Percentiles rank a stretch among this genome's conserved stretches.
phyloP scores from a whole-genome alignment of 2,329 filamentous ascomycete genomes.

The Cucurbitaria berberidis region DNA sequence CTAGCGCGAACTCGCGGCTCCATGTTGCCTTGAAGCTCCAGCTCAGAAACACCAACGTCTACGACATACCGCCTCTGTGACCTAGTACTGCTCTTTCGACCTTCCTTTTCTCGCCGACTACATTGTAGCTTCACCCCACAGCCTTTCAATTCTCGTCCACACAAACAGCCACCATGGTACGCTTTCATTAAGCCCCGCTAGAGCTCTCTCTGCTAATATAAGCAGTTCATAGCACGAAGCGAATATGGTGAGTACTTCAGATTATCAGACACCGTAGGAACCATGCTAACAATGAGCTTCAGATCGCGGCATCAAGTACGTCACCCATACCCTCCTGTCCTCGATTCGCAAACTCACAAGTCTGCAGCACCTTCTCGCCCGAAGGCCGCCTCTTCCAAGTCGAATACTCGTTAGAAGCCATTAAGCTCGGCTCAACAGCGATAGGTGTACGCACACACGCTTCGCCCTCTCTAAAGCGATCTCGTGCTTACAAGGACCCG shows the following conservation, averaged over 20 bases:
- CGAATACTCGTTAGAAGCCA: slow-evolving; percentile 99
- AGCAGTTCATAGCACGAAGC: slow-evolving; percentile 95
- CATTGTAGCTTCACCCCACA: background rate
- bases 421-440: slow-evolving; percentile 98
- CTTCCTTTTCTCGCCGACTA: background rate
- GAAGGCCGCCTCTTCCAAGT: slow-evolving; percentile 99
- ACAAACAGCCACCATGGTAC: slow-evolving; percentile 42
- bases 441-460: slow-evolving; percentile 74
- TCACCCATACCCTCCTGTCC: slow-evolving; percentile 27
- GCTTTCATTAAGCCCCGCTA: slow-evolving; percentile 27
- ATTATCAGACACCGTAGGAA: slow-evolving; percentile 1
- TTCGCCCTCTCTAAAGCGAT: background rate
- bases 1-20: slow-evolving; percentile 26
- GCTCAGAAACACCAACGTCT: slow-evolving; percentile 27
- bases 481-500: background rate
- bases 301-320: slow-evolving; percentile 98
- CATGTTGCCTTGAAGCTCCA: slow-evolving; percentile 40
- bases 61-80: slow-evolving; percentile 12
- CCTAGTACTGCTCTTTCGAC: background rate
- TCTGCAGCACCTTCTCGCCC: slow-evolving; percentile 90
- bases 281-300: slow-evolving; percentile 25
- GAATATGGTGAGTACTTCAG: slow-evolving; percentile 83
- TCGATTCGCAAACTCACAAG: slow-evolving; percentile 30
- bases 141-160: background rate
- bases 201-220: slow-evolving; percentile 41